Conservation (phyloP, 352 stramenopile genomes). For the Phytophthora pinifolia region DNA sequence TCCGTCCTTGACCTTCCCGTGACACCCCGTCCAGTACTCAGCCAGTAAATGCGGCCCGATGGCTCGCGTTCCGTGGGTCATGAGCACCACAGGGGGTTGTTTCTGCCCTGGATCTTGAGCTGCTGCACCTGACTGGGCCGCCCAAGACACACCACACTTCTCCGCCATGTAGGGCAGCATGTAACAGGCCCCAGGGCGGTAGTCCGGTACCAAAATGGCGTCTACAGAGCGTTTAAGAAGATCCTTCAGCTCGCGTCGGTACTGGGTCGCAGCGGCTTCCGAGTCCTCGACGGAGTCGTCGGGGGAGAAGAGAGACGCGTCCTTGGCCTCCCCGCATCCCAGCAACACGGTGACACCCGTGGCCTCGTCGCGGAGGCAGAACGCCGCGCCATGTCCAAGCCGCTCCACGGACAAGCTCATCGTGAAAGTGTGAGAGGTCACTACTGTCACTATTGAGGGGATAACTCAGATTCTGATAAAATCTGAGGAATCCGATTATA, state of each 20-base stretch:
- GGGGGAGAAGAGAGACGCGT: constrained; percentile 23
- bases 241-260: constrained; percentile 60
- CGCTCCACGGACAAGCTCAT: constrained; percentile 73
- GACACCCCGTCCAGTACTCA: constrained; percentile 67
- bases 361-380: constrained; percentile 62
- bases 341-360: constrained; percentile 54
- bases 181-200: constrained; percentile 64
- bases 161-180: constrained; percentile 77
- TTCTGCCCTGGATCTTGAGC: constrained; percentile 29
- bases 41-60: constrained; percentile 67
- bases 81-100: constrained; percentile 47
- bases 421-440: not conserved
- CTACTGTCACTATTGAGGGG: not conserved
- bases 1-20: constrained; percentile 45
- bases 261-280: constrained; percentile 35
- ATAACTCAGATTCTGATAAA: constrained; percentile 14
- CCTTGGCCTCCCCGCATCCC: constrained; percentile 53
- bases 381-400: constrained; percentile 66
- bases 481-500: not conserved
- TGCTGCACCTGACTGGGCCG: not conserved
- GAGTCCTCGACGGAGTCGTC: constrained; percentile 47
- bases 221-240: constrained; percentile 46
- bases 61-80: constrained; percentile 80
- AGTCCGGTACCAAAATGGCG: constrained; percentile 68
- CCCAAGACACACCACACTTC: constrained; percentile 41